Conservation (phyloP, 345 rosid species). For the Boechera divaricarpa region DNA sequence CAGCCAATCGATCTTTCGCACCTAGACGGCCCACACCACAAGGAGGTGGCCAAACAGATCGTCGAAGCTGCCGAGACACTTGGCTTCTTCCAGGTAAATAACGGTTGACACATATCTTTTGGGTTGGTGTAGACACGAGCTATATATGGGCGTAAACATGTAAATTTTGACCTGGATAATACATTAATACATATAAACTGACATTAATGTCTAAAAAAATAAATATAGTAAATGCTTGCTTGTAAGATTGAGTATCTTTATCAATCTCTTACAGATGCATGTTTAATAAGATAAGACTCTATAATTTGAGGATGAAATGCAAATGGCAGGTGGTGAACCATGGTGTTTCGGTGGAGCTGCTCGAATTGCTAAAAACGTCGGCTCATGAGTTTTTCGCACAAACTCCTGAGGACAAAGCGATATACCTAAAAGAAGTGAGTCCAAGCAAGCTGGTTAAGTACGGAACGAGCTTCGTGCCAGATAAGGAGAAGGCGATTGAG, state of each 20-base stretch:
- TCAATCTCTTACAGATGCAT: background rate
- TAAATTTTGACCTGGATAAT: background rate
- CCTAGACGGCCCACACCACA: slow-evolving; percentile 52
- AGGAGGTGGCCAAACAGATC: slow-evolving; percentile 47
- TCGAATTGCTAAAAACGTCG: slow-evolving; percentile 51
- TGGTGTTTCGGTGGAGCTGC: slow-evolving; percentile 55
- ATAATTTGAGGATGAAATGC: slow-evolving; percentile 13
- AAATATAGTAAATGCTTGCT: background rate
- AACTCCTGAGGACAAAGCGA: slow-evolving; percentile 52
- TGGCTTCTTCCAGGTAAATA: slow-evolving; percentile 56
- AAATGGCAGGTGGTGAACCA: slow-evolving; percentile 59
- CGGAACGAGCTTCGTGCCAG: slow-evolving; percentile 63
- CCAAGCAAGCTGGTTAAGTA: slow-evolving; percentile 60
- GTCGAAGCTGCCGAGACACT: slow-evolving; percentile 55
- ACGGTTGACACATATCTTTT: background rate
- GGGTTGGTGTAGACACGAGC: background rate
- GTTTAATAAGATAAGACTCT: background rate
- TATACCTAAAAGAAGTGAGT: slow-evolving; percentile 51
- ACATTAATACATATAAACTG: background rate
- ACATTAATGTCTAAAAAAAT: background rate
- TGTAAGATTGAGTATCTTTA: background rate
- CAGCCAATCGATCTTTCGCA: slow-evolving; percentile 55
- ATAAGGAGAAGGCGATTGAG: slow-evolving; percentile 65
- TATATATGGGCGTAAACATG: background rate
- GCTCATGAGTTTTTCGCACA: slow-evolving; percentile 56